Percentiles rank a stretch among this genome's conserved stretches.
These are phyloP conservation scores for Cercospora sp. DNA, from an alignment of 2,329 filamentous ascomycete genomes.

Conservation along the genomic window DNA sequence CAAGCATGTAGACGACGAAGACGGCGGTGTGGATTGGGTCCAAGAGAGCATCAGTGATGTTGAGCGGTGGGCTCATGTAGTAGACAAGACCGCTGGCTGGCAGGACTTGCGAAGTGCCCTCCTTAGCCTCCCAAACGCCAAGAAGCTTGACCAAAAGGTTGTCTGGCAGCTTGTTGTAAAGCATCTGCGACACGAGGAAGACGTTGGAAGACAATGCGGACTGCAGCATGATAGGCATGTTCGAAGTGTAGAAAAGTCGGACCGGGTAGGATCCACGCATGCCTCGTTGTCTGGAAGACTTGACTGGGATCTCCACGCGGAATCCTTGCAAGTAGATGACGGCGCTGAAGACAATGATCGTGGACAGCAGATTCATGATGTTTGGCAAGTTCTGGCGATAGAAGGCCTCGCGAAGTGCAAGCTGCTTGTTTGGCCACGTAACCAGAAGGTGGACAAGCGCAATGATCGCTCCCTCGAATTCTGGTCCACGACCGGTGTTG, in stretches of 20 bases:
- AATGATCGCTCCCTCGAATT: constrained; percentile 98
- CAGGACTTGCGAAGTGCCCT: constrained; percentile 92
- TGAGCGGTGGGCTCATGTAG: constrained; percentile 98
- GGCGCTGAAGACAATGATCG: constrained; percentile 87
- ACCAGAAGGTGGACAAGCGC: constrained; percentile 96
- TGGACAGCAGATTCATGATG: constrained; percentile 94
- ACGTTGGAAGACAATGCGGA: constrained; percentile 98
- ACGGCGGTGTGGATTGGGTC: constrained; percentile 95
- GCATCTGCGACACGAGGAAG: constrained; percentile 98
- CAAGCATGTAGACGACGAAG: constrained; percentile 97
- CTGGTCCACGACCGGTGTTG: constrained; percentile 97
- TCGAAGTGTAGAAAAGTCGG: constrained; percentile 99
- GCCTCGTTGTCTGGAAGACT: constrained; percentile 97
- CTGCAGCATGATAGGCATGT: constrained; percentile 99
- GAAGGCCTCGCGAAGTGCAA: constrained; percentile 96
- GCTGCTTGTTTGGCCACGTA: constrained; percentile 99
- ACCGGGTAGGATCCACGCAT: constrained; percentile 97
- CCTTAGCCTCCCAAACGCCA: constrained; percentile 97
- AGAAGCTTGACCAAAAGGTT: constrained; percentile 97
- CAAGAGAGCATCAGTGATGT: constrained; percentile 91
- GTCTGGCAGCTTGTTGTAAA: constrained; percentile 98
- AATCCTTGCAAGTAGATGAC: constrained; percentile 91
- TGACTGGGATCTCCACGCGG: constrained; percentile 99
- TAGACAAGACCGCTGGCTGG: constrained; percentile 93
- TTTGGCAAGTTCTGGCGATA: constrained; percentile 99